Conservation (phyloP, 1,284 basidiomycete species). For the Mycosarcoma maydis region DNA sequence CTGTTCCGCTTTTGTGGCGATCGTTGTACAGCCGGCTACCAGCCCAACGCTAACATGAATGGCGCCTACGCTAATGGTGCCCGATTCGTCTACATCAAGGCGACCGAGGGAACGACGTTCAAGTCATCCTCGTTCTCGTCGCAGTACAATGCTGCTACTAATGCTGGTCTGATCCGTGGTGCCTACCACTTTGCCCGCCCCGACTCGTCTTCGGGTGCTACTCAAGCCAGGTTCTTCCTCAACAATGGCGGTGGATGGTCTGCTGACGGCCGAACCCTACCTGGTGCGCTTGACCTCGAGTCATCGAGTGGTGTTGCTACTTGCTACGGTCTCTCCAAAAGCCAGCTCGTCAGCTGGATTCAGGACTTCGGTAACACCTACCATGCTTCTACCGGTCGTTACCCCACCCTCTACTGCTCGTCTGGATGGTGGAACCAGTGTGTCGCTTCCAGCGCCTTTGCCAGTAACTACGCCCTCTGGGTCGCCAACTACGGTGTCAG, state of each 20-base stretch:
- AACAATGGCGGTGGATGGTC: constrained; percentile 71
- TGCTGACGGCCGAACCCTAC: constrained; percentile 43
- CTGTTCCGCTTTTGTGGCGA: too few relatives aligned
- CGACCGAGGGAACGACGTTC: constrained; percentile 75
- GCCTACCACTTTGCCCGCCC: constrained; percentile 74
- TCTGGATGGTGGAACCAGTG: constrained; percentile 77
- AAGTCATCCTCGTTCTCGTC: constrained; percentile 68
- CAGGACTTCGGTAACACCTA: constrained; percentile 71
- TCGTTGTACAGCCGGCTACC: constrained; percentile 69
- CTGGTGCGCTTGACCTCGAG: constrained; percentile 58
- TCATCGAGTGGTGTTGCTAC: constrained; percentile 17
- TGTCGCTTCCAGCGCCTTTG: constrained; percentile 71
- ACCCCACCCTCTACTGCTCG: constrained; percentile 74
- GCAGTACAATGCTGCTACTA: constrained; percentile 73
- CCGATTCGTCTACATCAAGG: constrained; percentile 76
- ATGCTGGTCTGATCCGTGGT: constrained; percentile 73
- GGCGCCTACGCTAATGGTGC: constrained; percentile 73
- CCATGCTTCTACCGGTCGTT: constrained; percentile 70
- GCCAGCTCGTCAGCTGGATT: constrained; percentile 75
- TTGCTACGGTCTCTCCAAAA: constrained; percentile 73
- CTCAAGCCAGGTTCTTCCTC: constrained; percentile 74
- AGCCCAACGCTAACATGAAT: constrained; percentile 72
- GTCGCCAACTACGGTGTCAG: constrained; percentile 71
- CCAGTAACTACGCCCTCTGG: constrained; percentile 72
- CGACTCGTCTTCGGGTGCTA: constrained; percentile 70